Percentiles rank a stretch among this genome's conserved stretches.
phyloP scores from a whole-genome alignment of 2,329 filamentous ascomycete species.

The Trichoderma lentiforme region DNA sequence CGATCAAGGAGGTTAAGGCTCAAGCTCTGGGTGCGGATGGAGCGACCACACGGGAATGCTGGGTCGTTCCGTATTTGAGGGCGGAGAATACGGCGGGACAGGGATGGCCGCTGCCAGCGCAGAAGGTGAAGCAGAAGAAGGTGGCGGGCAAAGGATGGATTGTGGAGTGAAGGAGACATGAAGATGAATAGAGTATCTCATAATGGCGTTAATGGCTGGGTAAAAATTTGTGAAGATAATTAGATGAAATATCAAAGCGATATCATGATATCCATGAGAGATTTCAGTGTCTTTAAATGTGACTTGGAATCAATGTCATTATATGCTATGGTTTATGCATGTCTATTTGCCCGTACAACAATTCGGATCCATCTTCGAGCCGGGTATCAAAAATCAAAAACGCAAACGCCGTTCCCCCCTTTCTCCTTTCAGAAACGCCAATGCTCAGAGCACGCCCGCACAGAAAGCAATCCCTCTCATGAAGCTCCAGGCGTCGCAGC shows the following conservation, averaged over 20 bases:
- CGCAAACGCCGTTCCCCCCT: not conserved
- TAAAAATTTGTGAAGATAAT: not conserved
- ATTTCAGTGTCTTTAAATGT: not conserved
- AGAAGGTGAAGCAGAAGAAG: constrained; percentile 78
- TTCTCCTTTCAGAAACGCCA: not conserved
- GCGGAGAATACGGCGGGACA: constrained; percentile 63
- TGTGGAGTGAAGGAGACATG: constrained; percentile 46
- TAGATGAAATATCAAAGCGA: not conserved
- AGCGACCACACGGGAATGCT: constrained; percentile 64
- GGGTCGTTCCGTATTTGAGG: constrained; percentile 74
- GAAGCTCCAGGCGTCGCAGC: constrained; percentile 28
- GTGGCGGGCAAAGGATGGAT: constrained; percentile 72
- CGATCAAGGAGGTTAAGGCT: constrained; percentile 73
- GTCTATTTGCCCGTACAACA: not conserved
- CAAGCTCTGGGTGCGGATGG: constrained; percentile 35
- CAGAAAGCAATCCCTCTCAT: not conserved
- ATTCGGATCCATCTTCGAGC: not conserved
- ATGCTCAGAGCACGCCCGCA: not conserved
- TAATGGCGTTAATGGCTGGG: constrained; percentile 10
- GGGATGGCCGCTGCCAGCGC: constrained; percentile 83
- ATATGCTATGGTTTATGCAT: not conserved
- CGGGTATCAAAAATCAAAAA: constrained; percentile 16
- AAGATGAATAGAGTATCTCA: not conserved
- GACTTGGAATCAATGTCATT: not conserved
- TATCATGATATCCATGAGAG: not conserved